Conservation (phyloP, 805 yeast genomes). For the Tetrapisispora arboricola region DNA sequence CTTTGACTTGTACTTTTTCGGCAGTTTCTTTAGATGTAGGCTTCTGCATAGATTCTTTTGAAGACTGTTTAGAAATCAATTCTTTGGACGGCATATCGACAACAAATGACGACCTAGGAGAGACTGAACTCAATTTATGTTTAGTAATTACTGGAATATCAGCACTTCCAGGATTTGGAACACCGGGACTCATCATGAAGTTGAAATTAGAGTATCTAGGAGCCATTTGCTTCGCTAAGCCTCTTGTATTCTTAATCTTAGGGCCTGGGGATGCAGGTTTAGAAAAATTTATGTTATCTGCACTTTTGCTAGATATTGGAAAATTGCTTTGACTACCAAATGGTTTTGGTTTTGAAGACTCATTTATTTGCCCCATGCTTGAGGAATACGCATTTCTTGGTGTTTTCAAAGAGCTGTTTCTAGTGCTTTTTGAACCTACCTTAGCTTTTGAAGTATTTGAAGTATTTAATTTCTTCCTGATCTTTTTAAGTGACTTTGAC, state of each 20-base stretch:
- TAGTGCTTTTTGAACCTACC: neutral
- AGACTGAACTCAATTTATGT: constrained; percentile 3
- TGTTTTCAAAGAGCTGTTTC: neutral
- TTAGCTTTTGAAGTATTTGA: neutral
- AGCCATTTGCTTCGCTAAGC: neutral
- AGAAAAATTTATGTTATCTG: neutral
- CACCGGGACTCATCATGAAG: constrained; percentile 2
- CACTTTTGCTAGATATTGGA: neutral
- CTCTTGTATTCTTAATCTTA: neutral
- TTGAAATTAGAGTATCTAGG: constrained; percentile 3
- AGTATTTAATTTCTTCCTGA: constrained; percentile 8
- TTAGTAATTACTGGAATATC: neutral
- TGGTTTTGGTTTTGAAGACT: neutral
- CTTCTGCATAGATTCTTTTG: neutral
- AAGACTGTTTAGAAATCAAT: neutral
- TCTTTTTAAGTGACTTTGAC: constrained; percentile 16
- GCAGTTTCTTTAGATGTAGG: neutral
- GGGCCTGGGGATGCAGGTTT: neutral
- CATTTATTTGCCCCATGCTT: constrained; percentile 1
- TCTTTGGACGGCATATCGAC: neutral
- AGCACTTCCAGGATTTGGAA: neutral
- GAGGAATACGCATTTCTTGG: neutral
- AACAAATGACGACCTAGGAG: constrained; percentile 15
- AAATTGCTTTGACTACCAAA: neutral
- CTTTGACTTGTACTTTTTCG: neutral